Evolutionary conservation across 768 basidiomycete species (phyloP).

Genomic region (Boletus subcaerulescens): DNA sequence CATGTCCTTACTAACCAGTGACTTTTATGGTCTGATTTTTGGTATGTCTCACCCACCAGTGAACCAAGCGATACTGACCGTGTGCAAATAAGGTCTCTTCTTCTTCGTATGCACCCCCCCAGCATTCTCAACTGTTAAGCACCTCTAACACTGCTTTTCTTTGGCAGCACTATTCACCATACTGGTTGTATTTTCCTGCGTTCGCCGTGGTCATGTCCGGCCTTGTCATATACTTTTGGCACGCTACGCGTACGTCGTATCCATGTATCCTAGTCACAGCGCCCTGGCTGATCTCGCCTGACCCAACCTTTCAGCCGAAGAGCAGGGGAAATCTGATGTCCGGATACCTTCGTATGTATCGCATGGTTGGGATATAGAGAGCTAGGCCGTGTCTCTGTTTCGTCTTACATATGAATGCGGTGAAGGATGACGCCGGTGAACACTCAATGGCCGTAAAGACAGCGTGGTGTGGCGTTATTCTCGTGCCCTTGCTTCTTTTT

Average conservation of each 20-base stretch:
- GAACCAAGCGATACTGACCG: slow-evolving; percentile 1
- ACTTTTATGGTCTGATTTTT: slow-evolving; percentile 84
- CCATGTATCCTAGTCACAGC: neutral
- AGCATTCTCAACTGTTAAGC: neutral
- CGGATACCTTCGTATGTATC: slow-evolving; percentile 22
- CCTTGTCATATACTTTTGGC: slow-evolving; percentile 83
- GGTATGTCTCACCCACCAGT: slow-evolving; percentile 28
- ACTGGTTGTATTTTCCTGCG: slow-evolving; percentile 86
- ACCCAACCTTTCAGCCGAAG: slow-evolving; percentile 52
- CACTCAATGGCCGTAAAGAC: too few species aligned
- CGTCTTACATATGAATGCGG: neutral
- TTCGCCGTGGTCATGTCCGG: slow-evolving; percentile 69
- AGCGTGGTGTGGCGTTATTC: too few species aligned
- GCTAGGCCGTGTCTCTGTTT: neutral
- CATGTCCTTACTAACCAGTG: slow-evolving; percentile 78
- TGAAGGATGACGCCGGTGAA: too few species aligned
- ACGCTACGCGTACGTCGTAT: slow-evolving; percentile 62
- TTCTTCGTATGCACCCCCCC: slow-evolving; percentile 42
- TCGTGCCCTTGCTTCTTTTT: too few species aligned
- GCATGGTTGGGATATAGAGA: slow-evolving; percentile 3
- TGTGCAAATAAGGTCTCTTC: slow-evolving; percentile 39
- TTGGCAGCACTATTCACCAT: slow-evolving; percentile 71
- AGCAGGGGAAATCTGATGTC: slow-evolving; percentile 51
- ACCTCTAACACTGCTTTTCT: neutral
- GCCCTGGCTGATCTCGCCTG: neutral